Evolutionary conservation across 2,329 filamentous ascomycete genomes (phyloP).

Genomic region (Tetracladium maxilliforme): DNA sequence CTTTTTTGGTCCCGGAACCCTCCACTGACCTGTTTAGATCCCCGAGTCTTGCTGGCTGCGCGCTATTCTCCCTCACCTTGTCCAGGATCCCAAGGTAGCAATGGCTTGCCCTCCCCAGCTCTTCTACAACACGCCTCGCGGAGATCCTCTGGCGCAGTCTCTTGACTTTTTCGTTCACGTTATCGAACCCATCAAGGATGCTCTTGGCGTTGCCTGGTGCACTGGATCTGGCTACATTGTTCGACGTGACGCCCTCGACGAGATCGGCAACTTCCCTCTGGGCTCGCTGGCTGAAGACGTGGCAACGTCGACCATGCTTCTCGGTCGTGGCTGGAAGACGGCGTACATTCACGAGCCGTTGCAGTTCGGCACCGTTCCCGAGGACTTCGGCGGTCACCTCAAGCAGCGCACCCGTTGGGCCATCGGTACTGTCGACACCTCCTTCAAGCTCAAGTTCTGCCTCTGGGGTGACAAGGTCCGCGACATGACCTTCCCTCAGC

Average conservation of each 20-base stretch:
- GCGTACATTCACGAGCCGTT: conserved; percentile 43
- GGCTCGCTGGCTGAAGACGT: conserved; percentile 47
- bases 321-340: conserved; percentile 46
- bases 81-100: conserved; percentile 38
- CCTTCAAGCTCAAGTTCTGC: conserved; percentile 44
- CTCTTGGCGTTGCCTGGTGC: conserved; percentile 40
- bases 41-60: conserved; percentile 45
- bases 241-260: conserved; percentile 41
- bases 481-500: conserved; percentile 38
- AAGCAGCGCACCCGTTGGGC: conserved; percentile 43
- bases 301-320: conserved; percentile 40
- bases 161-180: conserved; percentile 43
- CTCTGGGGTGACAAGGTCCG: conserved; percentile 35
- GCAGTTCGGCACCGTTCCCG: conserved; percentile 44
- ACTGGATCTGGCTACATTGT: conserved; percentile 48
- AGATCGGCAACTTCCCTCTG: conserved; percentile 46
- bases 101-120: conserved; percentile 45
- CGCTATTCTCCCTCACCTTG: conserved; percentile 40
- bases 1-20: conserved; percentile 3
- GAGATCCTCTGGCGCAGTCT: conserved; percentile 42
- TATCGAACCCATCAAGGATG: conserved; percentile 29
- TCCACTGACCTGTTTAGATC: conserved; percentile 24
- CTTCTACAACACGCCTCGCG: conserved; percentile 45
- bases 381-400: conserved; percentile 36
- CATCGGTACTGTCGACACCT: conserved; percentile 40